Evolutionary conservation across 345 rosid genomes (phyloP), one percentile per base, ranked within the genome.

Genomic region (Pseudoturritis turrita): DNA sequence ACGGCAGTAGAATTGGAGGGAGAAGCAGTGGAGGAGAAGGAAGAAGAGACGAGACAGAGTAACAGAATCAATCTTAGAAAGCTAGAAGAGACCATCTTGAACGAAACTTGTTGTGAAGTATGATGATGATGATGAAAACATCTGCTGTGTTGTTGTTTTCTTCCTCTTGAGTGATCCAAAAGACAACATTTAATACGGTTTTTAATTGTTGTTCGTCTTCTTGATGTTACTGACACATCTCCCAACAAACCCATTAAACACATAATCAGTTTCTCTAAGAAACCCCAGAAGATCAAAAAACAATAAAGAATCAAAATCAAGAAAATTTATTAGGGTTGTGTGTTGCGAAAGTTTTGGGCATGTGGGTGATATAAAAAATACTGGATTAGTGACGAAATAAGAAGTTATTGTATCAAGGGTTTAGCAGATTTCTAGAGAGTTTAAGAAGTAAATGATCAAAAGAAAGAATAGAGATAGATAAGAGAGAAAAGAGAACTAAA

Each of bases 331-430:
- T 61, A 60, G 85, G 84, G 70, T 77, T 77, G 84, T 65, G 73
- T 79, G 84, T 82, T 77, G 79, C 82, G 52, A 82, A 82, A 85
- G 83, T 74, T 77, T 82, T 77, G 73, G 62, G 79, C 89, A 87
- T 85, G 91, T 88, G 92, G 86, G 78, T 69, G 79, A 57, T 78
- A 80, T 85, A 85, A 78, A 86, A 85, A 78, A 86, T 83, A 84
- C 25, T 18, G 5, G 37, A 45, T 84, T 79, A 82, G 82, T 83
- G 92, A 79, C 81, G 88, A 22, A 87, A 52, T 59, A 50, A 56
- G 35, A 40, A 71, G 53, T 40, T 31, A 45, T 14, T 56, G 26
- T 22, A 10, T 17, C 29, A 33, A 43, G 69, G 18, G 54, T 43
- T 43, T 68, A 60, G 63, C 62, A 59, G 57, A 33, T 11, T 58